These are phyloP conservation scores for Aspergillus nidulans DNA, from an alignment of 495 filamentous ascomycete genomes.

Conservation along the genomic window DNA sequence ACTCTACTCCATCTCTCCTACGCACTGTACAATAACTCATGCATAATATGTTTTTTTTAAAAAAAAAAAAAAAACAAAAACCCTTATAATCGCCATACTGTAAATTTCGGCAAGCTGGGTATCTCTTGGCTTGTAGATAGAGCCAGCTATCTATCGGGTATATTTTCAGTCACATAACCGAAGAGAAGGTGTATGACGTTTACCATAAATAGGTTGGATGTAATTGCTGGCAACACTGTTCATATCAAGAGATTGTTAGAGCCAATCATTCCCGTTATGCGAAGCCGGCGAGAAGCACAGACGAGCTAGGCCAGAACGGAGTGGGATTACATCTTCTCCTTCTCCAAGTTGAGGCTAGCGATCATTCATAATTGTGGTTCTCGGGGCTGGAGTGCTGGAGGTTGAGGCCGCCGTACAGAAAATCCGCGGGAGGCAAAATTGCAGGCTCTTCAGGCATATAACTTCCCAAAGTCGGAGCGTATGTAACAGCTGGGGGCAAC, in stretches of 20 bases:
- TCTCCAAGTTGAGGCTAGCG: background rate
- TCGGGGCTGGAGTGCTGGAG: constrained; percentile 6
- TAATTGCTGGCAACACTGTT: too few species aligned
- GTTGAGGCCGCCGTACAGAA: constrained; percentile 11
- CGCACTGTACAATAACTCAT: constrained; percentile 12
- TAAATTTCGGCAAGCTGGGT: background rate
- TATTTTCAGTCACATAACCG: too few species aligned
- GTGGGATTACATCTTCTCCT: background rate
- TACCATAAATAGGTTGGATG: too few species aligned
- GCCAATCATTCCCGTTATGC: too few species aligned
- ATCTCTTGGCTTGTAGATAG: background rate
- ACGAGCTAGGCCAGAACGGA: background rate
- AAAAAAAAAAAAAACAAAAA: too few species aligned
- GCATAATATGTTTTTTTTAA: constrained; percentile 1
- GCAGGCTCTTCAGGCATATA: constrained; percentile 14
- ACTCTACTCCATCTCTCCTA: constrained; percentile 7
- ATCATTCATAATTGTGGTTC: background rate
- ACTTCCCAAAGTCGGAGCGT: constrained; percentile 9
- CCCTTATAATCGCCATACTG: background rate
- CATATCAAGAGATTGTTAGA: too few species aligned
- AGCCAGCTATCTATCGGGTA: background rate
- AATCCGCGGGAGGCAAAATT: constrained; percentile 2
- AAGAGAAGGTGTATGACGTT: too few species aligned
- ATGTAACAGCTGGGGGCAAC: constrained; percentile 12
- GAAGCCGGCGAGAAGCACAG: background rate